A percentile compares a stretch with the other conserved stretches of the same genome.
Conservation (phyloP, 2,329 filamentous ascomycete species). For the Ophiostoma sp. region DNA sequence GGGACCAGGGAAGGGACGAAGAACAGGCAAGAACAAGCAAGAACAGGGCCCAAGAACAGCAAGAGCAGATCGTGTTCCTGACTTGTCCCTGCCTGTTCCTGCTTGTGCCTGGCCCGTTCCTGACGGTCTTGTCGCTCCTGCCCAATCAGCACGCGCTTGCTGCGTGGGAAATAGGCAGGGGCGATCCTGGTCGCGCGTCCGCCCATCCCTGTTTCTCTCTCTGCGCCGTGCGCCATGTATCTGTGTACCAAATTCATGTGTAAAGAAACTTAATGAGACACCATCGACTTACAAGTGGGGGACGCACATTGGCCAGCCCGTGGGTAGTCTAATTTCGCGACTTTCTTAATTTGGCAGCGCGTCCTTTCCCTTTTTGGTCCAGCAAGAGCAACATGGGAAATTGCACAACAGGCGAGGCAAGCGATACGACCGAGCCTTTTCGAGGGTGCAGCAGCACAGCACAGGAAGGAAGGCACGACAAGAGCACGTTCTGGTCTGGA, state of each 20-base stretch:
- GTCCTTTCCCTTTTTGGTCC: constrained; percentile 10
- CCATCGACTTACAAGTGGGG: neutral
- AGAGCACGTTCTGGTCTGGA: neutral
- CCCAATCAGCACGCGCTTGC: constrained; percentile 19
- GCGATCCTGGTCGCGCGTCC: constrained; percentile 4
- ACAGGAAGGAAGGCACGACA: neutral
- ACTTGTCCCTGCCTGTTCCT: neutral
- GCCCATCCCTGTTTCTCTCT: neutral
- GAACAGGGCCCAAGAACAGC: neutral
- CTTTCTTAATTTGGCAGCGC: constrained; percentile 18
- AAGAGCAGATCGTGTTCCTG: constrained; percentile 5
- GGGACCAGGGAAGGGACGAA: neutral
- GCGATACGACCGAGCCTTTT: neutral
- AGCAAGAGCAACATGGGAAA: constrained; percentile 19
- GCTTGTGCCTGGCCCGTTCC: neutral
- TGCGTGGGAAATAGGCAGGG: constrained; percentile 12
- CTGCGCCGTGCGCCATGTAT: neutral
- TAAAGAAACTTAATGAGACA: neutral
- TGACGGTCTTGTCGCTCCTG: neutral
- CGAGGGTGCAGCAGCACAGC: neutral
- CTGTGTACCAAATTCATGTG: neutral
- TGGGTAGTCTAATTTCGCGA: constrained; percentile 12
- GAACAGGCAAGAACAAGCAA: neutral
- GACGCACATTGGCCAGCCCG: neutral
- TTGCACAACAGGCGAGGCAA: constrained; percentile 5